Evolutionary conservation across 83 land plant genomes (phyloP).

Genomic region (Diphasiastrum complanatum): DNA sequence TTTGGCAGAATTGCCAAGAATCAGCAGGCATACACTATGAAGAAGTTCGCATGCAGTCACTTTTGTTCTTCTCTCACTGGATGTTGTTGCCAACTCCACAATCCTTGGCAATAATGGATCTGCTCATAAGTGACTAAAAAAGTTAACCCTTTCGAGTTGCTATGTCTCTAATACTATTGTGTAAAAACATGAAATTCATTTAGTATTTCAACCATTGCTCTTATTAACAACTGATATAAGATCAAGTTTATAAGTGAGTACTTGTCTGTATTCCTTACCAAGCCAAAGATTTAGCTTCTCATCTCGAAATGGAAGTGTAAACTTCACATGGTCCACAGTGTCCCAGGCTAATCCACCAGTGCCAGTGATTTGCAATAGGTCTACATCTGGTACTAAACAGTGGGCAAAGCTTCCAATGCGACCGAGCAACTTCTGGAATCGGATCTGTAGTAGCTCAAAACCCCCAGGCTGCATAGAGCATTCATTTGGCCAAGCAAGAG

Average conservation of each 20-base stretch:
- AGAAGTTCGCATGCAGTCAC: constrained; percentile 37
- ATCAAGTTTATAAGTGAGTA: too few relatives aligned
- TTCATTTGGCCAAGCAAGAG: background rate
- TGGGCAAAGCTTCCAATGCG: constrained; percentile 34
- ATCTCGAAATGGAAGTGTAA: constrained; percentile 40
- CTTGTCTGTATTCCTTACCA: too few relatives aligned
- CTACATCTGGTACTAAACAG: constrained; percentile 32
- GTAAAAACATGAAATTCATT: too few relatives aligned
- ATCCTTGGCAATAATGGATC: constrained; percentile 38
- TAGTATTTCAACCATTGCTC: background rate
- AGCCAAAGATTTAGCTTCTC: constrained; percentile 42
- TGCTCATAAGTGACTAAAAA: background rate
- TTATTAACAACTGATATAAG: too few relatives aligned
- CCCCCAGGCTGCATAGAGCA: constrained; percentile 21
- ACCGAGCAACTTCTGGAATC: constrained; percentile 40
- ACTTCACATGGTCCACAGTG: constrained; percentile 29
- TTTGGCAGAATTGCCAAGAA: constrained; percentile 46
- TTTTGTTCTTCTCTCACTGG: constrained; percentile 38
- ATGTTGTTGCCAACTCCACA: constrained; percentile 35
- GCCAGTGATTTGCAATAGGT: constrained; percentile 35
- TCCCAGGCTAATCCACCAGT: constrained; percentile 50
- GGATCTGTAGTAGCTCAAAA: constrained; percentile 31
- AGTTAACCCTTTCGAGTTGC: too few relatives aligned
- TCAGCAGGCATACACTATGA: constrained; percentile 41
- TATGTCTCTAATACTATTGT: too few relatives aligned